Conservation (phyloP, 2,329 filamentous ascomycete species). For the Pseudogymnoascus verrucosus region DNA sequence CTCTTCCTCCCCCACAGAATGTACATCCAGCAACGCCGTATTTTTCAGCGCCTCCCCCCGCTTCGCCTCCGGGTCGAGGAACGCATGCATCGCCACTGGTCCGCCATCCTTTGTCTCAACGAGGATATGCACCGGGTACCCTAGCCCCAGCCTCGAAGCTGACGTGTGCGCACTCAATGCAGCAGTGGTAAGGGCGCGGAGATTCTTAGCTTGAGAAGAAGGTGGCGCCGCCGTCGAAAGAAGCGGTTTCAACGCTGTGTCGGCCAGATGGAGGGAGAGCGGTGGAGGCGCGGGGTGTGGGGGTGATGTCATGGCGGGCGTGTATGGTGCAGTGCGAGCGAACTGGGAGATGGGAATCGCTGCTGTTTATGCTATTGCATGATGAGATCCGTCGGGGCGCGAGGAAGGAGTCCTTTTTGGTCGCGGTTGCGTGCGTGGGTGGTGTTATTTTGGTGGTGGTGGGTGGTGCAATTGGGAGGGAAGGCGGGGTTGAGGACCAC, state of each 20-base stretch:
- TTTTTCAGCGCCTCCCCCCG: conserved; percentile 11
- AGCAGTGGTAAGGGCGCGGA: conserved; percentile 44
- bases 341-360: conserved; percentile 1
- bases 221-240: conserved; percentile 35
- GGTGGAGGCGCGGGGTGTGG: conserved; percentile 12
- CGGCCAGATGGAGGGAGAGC: conserved; percentile 49
- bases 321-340: background rate
- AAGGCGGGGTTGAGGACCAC: conserved; percentile 2
- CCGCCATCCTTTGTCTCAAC: conserved; percentile 42
- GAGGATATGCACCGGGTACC: conserved; percentile 48
- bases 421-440: conserved; percentile 4
- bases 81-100: conserved; percentile 35
- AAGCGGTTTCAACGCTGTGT: conserved; percentile 48
- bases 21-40: conserved; percentile 16
- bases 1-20: background rate
- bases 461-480: conserved; percentile 2
- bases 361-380: conserved; percentile 1
- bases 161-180: conserved; percentile 47
- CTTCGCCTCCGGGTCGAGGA: conserved; percentile 31
- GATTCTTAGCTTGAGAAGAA: conserved; percentile 18
- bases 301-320: conserved; percentile 7
- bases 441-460: conserved; percentile 4
- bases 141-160: conserved; percentile 44
- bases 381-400: background rate
- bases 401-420: background rate